A percentile compares a stretch with the other conserved stretches of the same genome.
Evolutionary conservation across 2,329 filamentous ascomycete genomes (phyloP).

Genomic region (Neonectria ditissima): DNA sequence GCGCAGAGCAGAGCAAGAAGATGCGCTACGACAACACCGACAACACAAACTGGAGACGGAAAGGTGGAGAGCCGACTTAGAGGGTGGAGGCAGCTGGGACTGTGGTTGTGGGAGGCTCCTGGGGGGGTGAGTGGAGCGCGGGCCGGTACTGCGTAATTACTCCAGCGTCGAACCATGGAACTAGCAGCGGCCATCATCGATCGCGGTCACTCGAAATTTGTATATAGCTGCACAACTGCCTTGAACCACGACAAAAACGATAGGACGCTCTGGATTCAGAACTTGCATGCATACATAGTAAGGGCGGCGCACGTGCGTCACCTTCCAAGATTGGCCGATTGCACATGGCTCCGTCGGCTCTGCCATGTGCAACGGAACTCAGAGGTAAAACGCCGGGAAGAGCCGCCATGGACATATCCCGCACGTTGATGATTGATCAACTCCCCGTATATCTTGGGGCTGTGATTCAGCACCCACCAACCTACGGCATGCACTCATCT

Average conservation of each 20-base stretch:
- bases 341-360: background rate
- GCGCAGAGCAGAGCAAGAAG: background rate
- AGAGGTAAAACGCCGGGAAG: background rate
- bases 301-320: background rate
- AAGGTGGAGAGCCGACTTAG: constrained; percentile 10
- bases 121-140: constrained; percentile 17
- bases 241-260: background rate
- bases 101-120: background rate
- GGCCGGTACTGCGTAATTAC: constrained; percentile 28
- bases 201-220: background rate
- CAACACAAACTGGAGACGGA: background rate
- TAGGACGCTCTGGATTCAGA: background rate
- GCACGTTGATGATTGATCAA: constrained; percentile 1
- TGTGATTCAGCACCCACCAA: constrained; percentile 1
- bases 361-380: background rate
- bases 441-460: constrained; percentile 4
- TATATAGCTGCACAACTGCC: too few species aligned
- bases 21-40: constrained; percentile 1
- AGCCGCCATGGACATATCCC: constrained; percentile 4
- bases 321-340: background rate
- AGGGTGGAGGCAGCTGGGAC: constrained; percentile 10
- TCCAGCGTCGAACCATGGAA: constrained; percentile 12
- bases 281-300: too few species aligned
- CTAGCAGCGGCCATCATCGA: constrained; percentile 4
- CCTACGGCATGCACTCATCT: background rate